Evolutionary conservation across 2,329 filamentous ascomycete species (phyloP).

Genomic region (Paecilomyces niveus): DNA sequence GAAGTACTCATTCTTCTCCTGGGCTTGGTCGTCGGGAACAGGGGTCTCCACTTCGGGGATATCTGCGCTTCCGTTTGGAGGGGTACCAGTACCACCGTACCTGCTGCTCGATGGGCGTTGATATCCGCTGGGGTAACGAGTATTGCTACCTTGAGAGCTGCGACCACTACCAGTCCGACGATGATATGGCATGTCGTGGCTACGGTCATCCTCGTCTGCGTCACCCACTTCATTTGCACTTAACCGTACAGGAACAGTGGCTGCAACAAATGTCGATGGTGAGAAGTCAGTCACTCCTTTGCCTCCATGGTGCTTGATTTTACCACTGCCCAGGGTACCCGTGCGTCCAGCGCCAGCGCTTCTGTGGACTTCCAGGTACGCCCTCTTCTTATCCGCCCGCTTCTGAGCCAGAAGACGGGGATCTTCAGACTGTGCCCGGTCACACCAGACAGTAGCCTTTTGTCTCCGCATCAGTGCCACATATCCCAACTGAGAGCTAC

Average conservation of each 20-base stretch:
- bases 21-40: slow-evolving; percentile 19
- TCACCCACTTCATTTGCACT: slow-evolving; percentile 94
- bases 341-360: slow-evolving; percentile 48
- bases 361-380: slow-evolving; percentile 73
- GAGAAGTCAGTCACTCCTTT: slow-evolving; percentile 75
- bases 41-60: slow-evolving; percentile 37
- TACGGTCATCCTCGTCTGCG: slow-evolving; percentile 60
- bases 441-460: slow-evolving; percentile 98
- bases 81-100: slow-evolving; percentile 43
- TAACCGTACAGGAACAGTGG: slow-evolving; percentile 81
- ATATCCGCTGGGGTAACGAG: slow-evolving; percentile 38
- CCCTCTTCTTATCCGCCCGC: slow-evolving; percentile 77
- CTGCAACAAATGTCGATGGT: slow-evolving; percentile 65
- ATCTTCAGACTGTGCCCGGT: slow-evolving; percentile 87
- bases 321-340: slow-evolving; percentile 61
- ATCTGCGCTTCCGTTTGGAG: slow-evolving; percentile 39
- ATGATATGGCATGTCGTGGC: slow-evolving; percentile 36
- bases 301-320: slow-evolving; percentile 83
- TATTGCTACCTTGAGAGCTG: slow-evolving; percentile 47
- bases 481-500: slow-evolving; percentile 64
- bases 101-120: slow-evolving; percentile 26
- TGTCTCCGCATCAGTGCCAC: slow-evolving; percentile 94
- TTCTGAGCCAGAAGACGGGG: slow-evolving; percentile 75
- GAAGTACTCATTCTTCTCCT: slow-evolving; percentile 18
- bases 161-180: slow-evolving; percentile 52